A percentile compares a stretch with the other conserved stretches of the same genome.
Conservation (phyloP, 2,329 filamentous ascomycete genomes). For the Nemania sp. region DNA sequence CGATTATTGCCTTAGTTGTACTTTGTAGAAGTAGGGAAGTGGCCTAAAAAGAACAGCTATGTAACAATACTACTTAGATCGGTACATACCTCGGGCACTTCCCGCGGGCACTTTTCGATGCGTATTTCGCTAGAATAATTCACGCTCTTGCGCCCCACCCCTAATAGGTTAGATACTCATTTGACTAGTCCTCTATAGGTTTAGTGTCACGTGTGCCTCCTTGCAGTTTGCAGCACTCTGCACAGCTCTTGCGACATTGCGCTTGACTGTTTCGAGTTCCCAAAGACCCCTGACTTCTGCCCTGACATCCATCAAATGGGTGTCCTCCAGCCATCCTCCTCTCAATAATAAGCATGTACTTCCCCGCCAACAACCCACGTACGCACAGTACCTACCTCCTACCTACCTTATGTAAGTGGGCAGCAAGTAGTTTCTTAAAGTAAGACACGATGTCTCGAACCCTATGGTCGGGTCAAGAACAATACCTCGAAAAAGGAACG, state of each 20-base stretch:
- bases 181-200: slow-evolving; percentile 17
- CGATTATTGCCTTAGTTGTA: not conserved
- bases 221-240: slow-evolving; percentile 27
- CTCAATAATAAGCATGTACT: not conserved
- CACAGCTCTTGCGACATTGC: slow-evolving; percentile 29
- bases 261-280: slow-evolving; percentile 28
- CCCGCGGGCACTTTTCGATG: not conserved
- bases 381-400: not conserved
- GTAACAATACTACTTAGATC: not conserved
- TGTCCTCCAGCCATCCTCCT: slow-evolving; percentile 28
- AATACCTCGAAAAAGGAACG: not conserved
- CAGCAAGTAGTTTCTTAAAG: not conserved
- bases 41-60: not conserved
- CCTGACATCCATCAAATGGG: slow-evolving; percentile 19
- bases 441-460: not conserved
- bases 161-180: slow-evolving; percentile 21
- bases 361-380: slow-evolving; percentile 1
- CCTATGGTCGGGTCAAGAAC: not conserved
- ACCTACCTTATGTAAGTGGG: too few species aligned
- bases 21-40: not conserved
- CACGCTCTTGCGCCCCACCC: not conserved
- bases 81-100: not conserved
- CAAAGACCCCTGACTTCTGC: slow-evolving; percentile 23
- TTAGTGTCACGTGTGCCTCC: slow-evolving; percentile 23
- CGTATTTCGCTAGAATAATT: not conserved